These are phyloP conservation scores for Plantago coronopus DNA, from an alignment of 305 asterid genomes.

Conservation along the genomic window DNA sequence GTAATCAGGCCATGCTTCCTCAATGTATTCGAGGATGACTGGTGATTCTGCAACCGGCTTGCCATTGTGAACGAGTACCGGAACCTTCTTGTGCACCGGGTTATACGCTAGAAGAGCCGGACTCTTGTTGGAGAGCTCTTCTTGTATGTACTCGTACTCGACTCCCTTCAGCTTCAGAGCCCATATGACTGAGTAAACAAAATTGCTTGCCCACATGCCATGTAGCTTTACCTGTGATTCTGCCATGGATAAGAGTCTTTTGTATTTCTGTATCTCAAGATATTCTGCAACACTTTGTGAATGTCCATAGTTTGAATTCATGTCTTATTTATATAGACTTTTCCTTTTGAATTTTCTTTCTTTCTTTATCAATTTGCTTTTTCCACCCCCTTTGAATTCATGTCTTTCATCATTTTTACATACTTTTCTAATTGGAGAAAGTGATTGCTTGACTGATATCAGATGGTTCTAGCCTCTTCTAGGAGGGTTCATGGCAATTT, in stretches of 20 bases:
- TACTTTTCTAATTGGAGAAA: too few relatives aligned
- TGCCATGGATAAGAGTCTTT: constrained; percentile 18
- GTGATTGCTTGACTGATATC: too few relatives aligned
- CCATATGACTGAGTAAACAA: constrained; percentile 42
- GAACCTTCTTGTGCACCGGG: constrained; percentile 42
- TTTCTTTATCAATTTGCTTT: too few relatives aligned
- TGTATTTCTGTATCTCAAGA: too few relatives aligned
- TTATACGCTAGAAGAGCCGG: constrained; percentile 35
- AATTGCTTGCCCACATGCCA: constrained; percentile 47
- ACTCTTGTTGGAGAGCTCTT: constrained; percentile 37
- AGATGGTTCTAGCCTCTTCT: too few relatives aligned
- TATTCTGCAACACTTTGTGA: too few relatives aligned
- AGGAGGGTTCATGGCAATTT: too few relatives aligned
- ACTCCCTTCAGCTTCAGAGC: constrained; percentile 49
- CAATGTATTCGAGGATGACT: constrained; percentile 40
- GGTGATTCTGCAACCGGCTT: constrained; percentile 35
- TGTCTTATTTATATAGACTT: neutral
- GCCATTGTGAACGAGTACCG: constrained; percentile 39
- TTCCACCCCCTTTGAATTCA: too few relatives aligned
- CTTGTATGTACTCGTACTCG: constrained; percentile 41
- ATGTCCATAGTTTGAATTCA: too few relatives aligned
- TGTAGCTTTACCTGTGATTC: constrained; percentile 35
- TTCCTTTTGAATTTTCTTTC: neutral
- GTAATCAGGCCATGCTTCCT: constrained; percentile 40
- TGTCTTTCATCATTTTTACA: too few relatives aligned